Base-by-base conservation (phyloP, 169 alveolate species). In the Eimeria tenella region DNA sequence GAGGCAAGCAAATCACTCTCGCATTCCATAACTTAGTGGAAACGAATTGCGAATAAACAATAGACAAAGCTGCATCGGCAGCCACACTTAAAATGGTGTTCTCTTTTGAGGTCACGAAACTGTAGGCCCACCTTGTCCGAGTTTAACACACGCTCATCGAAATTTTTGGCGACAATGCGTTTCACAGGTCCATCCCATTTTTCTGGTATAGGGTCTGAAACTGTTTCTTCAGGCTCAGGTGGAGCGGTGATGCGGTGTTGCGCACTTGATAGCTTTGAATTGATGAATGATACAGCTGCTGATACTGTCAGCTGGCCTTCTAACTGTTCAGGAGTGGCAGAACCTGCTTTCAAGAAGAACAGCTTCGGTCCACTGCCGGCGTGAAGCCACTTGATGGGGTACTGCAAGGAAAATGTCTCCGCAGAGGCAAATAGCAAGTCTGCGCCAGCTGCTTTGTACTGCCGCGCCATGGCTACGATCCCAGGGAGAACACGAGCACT, bases 201-300 rank as follows among this genome's bases (percentile, higher is more conserved):
- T 31, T 25, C 56, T 49, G 95, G 95, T n/a, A 91, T 62, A 5
- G 95, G 91, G 19, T 81, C 92, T 19, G 95, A 91, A 73, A 91
- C 62, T 5, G 58, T 21, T 19, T 91, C 86, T 11, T 86, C 84
- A 3, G 17, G 31, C 13, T 91, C 95, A 21, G 84, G 86, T 15
- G 92, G 95, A 5, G 88, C 95, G 7, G 19, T 49, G n/a, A 77
- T 73, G 60, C 82, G 90, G 53, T 56, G 88, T 68, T 81, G 83
- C 86, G 25, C 79, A 21, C 53, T 56, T 6, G 92, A 68, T 15
- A 91, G 68, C 9, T 81, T 71, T 21, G 81, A 63, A 77, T 77
- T 58, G 53, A 91, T 86, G 68, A 91, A 91, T 19, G 50, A 13
- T 1, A 81, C 86, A 23, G 92, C 88, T 58, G 88, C 70, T 62